phyloP scores from a whole-genome alignment of 352 stramenopile genomes.

The Globisporangium barbulae region DNA sequence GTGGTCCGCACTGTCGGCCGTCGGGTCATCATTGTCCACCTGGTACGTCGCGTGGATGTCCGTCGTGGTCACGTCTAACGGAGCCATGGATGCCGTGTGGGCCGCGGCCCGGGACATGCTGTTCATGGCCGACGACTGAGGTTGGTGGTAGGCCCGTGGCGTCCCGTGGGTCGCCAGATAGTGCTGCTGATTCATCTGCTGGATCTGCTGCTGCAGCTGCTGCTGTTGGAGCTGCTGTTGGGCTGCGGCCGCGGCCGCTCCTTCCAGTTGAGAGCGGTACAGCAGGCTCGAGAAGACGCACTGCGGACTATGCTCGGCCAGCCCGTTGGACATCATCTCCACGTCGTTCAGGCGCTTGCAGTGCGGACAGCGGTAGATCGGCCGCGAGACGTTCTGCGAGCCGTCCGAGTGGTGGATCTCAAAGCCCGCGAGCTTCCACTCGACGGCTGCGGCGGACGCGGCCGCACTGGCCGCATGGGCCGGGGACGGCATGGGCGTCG shows the following conservation, averaged over 20 bases:
- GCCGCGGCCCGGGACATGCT: constrained; percentile 12
- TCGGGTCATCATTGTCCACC: background rate
- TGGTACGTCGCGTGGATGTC: constrained; percentile 9
- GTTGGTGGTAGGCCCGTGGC: constrained; percentile 8
- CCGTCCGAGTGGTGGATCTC: constrained; percentile 69
- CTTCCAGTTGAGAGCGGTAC: constrained; percentile 57
- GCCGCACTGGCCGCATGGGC: constrained; percentile 15
- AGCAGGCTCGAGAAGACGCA: constrained; percentile 49
- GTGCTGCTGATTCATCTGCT: constrained; percentile 33
- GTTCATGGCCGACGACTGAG: constrained; percentile 7
- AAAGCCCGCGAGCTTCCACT: constrained; percentile 80
- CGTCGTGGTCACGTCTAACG: constrained; percentile 9
- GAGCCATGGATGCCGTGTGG: constrained; percentile 24
- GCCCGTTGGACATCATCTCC: constrained; percentile 60
- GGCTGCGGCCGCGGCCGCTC: constrained; percentile 20
- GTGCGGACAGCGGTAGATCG: constrained; percentile 76
- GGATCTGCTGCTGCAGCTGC: constrained; percentile 29
- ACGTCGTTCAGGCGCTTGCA: constrained; percentile 68
- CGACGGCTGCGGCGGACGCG: constrained; percentile 26
- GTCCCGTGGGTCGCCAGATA: constrained; percentile 21
- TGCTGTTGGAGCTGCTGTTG: constrained; percentile 14
- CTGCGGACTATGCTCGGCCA: constrained; percentile 52
- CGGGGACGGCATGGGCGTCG: constrained; percentile 19
- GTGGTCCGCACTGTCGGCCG: constrained; percentile 17
- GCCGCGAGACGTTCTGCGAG: constrained; percentile 54